Conservation (phyloP, 2,329 filamentous ascomycete genomes). For the Scytalidium sp. region DNA sequence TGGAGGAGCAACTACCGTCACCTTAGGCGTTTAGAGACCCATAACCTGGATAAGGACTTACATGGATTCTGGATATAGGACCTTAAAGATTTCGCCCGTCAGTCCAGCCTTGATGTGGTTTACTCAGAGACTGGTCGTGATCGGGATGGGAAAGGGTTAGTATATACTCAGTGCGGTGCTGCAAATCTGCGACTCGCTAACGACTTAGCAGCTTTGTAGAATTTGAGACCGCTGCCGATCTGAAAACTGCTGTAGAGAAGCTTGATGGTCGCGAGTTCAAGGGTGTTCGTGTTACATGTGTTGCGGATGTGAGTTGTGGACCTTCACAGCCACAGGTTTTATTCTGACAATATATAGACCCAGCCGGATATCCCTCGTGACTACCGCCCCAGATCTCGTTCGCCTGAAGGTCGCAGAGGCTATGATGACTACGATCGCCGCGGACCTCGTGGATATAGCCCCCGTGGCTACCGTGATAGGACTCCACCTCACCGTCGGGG, state of each 20-base stretch:
- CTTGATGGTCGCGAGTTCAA: constrained; percentile 93
- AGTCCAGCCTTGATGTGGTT: constrained; percentile 94
- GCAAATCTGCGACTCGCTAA: constrained; percentile 11
- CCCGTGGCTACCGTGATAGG: constrained; percentile 86
- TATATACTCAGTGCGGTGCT: constrained; percentile 18
- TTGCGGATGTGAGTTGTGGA: constrained; percentile 70
- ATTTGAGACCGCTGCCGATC: constrained; percentile 88
- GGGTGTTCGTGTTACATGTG: constrained; percentile 79
- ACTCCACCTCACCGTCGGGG: constrained; percentile 71
- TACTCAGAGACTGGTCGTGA: constrained; percentile 96
- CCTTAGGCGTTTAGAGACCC: constrained; percentile 23
- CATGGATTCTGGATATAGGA: constrained; percentile 84
- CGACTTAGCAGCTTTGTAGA: constrained; percentile 76
- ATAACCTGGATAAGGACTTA: constrained; percentile 61
- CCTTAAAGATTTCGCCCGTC: constrained; percentile 98
- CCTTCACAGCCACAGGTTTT: constrained; percentile 13
- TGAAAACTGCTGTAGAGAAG: constrained; percentile 91
- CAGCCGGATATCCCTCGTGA: constrained; percentile 71
- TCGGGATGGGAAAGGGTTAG: constrained; percentile 87
- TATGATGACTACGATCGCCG: constrained; percentile 84
- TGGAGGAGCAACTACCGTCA: constrained; percentile 24
- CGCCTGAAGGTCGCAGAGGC: constrained; percentile 65
- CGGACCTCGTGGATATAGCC: constrained; percentile 80
- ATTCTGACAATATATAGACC: constrained; percentile 49
- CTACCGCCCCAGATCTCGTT: constrained; percentile 75